Conservation (phyloP, 495 filamentous ascomycete genomes). For the Penicillium herquei region DNA sequence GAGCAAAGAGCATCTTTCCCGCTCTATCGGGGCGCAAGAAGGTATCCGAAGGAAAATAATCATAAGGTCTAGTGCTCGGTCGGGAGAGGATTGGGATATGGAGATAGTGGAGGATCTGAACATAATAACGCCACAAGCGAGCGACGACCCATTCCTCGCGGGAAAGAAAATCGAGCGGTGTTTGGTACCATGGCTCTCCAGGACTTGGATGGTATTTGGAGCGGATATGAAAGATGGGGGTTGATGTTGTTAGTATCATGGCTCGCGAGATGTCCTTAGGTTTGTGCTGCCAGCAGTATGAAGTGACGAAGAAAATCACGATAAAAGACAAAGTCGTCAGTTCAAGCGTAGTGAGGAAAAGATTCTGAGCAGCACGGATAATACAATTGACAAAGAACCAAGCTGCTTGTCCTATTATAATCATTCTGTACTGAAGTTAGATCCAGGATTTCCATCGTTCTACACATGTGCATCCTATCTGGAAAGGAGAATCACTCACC, state of each 20-base stretch:
- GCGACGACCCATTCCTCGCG: slow-evolving; percentile 17
- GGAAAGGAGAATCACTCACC: slow-evolving; percentile 8
- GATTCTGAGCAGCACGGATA: slow-evolving; percentile 15
- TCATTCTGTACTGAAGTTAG: background rate
- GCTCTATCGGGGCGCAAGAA: slow-evolving; percentile 6
- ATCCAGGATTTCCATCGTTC: no score
- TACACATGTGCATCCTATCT: no score
- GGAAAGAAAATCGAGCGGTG: slow-evolving; percentile 24
- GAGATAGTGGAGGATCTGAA: slow-evolving; percentile 15
- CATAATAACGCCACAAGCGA: slow-evolving; percentile 21
- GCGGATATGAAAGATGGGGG: background rate
- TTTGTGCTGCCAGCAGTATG: slow-evolving; percentile 43
- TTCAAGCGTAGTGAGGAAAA: slow-evolving; percentile 37
- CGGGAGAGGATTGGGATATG: slow-evolving; percentile 15
- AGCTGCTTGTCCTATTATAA: slow-evolving; percentile 12
- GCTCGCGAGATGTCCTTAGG: slow-evolving; percentile 32
- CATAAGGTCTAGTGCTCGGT: slow-evolving; percentile 11
- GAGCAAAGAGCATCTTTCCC: slow-evolving; percentile 13
- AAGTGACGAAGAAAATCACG: slow-evolving; percentile 36
- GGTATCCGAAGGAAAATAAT: slow-evolving; percentile 19
- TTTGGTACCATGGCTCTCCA: slow-evolving; percentile 12
- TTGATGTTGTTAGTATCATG: slow-evolving; percentile 5
- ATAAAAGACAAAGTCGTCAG: slow-evolving; percentile 43
- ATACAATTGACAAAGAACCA: slow-evolving; percentile 38
- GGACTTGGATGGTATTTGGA: background rate